Evolutionary conservation across 2,329 filamentous ascomycete species (phyloP), one percentile per base, ranked within the genome.

Genomic region (Mollisia scopiformis): DNA sequence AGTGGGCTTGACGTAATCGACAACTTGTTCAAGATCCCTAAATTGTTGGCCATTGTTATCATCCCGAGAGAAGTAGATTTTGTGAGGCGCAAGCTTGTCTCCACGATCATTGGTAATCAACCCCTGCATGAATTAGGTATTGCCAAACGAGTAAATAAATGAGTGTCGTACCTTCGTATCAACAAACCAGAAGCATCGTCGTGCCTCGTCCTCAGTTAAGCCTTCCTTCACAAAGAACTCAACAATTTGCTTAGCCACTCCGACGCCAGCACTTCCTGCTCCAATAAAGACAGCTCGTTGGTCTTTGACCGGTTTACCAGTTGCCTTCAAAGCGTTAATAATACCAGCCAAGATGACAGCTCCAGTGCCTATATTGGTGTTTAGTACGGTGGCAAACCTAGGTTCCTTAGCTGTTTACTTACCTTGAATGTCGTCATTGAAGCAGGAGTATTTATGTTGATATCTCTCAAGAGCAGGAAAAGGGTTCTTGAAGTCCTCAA

Each of bases 341-440:
- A 96, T 88, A 2, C 90, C 92, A 0, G 92, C 92, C 0, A 96
- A 81, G 0, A 92, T 94, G 1, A 96, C 92, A 59, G 91, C 93
- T 0, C 92, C 93, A 0, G 92, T 96, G n/a, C n/a, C n/a, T n/a
- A n/a, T n/a, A n/a, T n/a, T n/a, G n/a, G n/a, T n/a, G n/a, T n/a
- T n/a, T n/a, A n/a, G n/a, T n/a, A n/a, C n/a, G n/a, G n/a, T n/a
- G n/a, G n/a, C n/a, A n/a, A n/a, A n/a, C n/a, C n/a, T n/a, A n/a
- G n/a, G n/a, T n/a, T n/a, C n/a, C n/a, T n/a, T n/a, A n/a, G n/a
- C n/a, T n/a, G n/a, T n/a, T n/a, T n/a, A n/a, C n/a, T n/a, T n/a
- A 1, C 92, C 92, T 73, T 96, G 92, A 0, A 96, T 88, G 73
- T 97, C 92, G 62, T 96, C 92, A 70, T 96, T 96, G 80, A 96